Percentiles rank a stretch among this genome's conserved stretches.
These are phyloP conservation scores for Meyerozyma sp. DNA, from an alignment of 1,139 yeast genomes.

Conservation along the genomic window DNA sequence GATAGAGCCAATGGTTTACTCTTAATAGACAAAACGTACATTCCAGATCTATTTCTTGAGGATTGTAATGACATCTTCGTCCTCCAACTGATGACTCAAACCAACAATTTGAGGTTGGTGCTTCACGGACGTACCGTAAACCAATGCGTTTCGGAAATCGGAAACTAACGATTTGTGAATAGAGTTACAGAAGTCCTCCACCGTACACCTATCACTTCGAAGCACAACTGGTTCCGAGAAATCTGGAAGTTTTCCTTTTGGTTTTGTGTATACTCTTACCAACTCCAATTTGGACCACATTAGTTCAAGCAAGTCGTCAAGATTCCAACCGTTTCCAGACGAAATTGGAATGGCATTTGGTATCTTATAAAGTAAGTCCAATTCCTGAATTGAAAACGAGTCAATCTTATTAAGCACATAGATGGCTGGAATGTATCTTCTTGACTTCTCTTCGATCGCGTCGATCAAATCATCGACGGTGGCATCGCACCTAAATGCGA, in stretches of 20 bases:
- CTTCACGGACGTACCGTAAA: slow-evolving; percentile 87
- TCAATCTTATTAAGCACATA: slow-evolving; percentile 94
- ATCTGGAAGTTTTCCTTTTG: slow-evolving; percentile 92
- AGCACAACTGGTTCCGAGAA: slow-evolving; percentile 91
- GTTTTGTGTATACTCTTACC: slow-evolving; percentile 95
- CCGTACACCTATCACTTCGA: slow-evolving; percentile 73
- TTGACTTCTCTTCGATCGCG: slow-evolving; percentile 82
- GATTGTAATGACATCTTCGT: slow-evolving; percentile 96
- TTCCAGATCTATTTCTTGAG: slow-evolving; percentile 54
- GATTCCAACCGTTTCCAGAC: slow-evolving; percentile 93
- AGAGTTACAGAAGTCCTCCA: slow-evolving; percentile 94
- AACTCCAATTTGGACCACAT: slow-evolving; percentile 92
- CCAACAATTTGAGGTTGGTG: slow-evolving; percentile 99
- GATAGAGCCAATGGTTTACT: neutral
- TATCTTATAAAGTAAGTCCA: slow-evolving; percentile 81
- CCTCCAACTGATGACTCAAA: slow-evolving; percentile 71
- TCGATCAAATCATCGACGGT: slow-evolving; percentile 94
- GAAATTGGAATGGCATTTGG: slow-evolving; percentile 97
- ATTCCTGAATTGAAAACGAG: slow-evolving; percentile 87
- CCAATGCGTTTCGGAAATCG: slow-evolving; percentile 88
- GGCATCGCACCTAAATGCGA: slow-evolving; percentile 95
- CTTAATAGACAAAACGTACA: neutral
- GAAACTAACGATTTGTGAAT: slow-evolving; percentile 92
- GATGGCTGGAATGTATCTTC: slow-evolving; percentile 92
- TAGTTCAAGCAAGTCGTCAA: slow-evolving; percentile 85